phyloP scores from a whole-genome alignment of 2,329 filamentous ascomycete species.

The Plectosphaerella plurivora region DNA sequence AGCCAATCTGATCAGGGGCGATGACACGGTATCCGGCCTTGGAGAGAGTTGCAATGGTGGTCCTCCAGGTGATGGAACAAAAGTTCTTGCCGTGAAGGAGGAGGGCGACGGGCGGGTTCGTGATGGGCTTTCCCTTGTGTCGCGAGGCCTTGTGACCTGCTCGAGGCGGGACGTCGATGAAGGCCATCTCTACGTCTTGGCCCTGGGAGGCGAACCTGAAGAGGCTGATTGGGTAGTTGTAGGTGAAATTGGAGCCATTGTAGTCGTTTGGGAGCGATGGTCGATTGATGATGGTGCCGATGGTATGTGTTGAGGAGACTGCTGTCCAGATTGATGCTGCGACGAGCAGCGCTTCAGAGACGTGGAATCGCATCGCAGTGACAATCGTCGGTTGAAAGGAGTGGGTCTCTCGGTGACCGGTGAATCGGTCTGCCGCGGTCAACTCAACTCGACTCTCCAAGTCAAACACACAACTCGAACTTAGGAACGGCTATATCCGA shows the following conservation, averaged over 20 bases:
- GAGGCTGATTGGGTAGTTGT: constrained; percentile 44
- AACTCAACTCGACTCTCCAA: too few species aligned
- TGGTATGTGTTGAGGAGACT: not conserved
- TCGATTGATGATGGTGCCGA: not conserved
- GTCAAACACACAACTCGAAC: too few species aligned
- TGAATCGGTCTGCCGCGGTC: too few species aligned
- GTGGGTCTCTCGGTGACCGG: too few species aligned
- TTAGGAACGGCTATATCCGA: not conserved
- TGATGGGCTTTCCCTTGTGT: not conserved
- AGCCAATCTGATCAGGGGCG: constrained; percentile 50
- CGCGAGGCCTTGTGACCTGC: constrained; percentile 1
- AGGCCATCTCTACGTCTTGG: constrained; percentile 48
- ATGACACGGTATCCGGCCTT: constrained; percentile 45
- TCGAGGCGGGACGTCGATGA: constrained; percentile 44
- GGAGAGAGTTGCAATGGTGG: constrained; percentile 37
- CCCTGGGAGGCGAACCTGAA: constrained; percentile 43
- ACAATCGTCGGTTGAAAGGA: too few species aligned
- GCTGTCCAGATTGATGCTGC: too few species aligned
- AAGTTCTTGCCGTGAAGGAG: constrained; percentile 55
- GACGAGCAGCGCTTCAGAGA: too few species aligned
- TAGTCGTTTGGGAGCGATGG: constrained; percentile 28
- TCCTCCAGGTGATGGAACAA: constrained; percentile 48
- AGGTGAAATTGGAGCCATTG: constrained; percentile 47
- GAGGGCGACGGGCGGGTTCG: constrained; percentile 35
- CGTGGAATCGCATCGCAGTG: too few species aligned